Base-by-base conservation (phyloP, 352 stramenopile species). In the Pythium dissotocum region DNA sequence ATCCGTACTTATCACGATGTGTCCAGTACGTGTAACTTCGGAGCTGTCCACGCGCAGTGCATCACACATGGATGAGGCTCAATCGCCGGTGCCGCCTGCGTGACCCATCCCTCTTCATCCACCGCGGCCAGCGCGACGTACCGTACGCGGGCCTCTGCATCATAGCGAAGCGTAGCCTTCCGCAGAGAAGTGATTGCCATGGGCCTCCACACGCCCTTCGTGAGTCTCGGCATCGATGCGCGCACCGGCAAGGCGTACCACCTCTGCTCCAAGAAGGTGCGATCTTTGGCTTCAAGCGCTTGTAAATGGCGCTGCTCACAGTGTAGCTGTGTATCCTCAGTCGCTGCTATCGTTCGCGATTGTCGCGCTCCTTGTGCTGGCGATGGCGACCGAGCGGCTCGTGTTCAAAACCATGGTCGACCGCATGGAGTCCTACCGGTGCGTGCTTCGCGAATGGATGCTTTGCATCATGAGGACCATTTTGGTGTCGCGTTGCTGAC, bases 351-450 rank as follows among this genome's bases (percentile, higher is more conserved):
- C 83, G 7, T 88, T 95, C 16, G 76, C 76, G 26, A 82, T 86
- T 28, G 87, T 96, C 30, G 54, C 88, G n/a, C 42, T 89, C 61
- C 70, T 96, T 28, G 67, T 94, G n/a, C 67, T 93, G 44, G 73
- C 81, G 48, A 94, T 94, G 84, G 80, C 82, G 30, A 87, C 84
- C 8, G 88, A 96, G 79, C 76, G 88, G 28, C 88, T 96, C 65
- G 78, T 93, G 60, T 96, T 96, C 66, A 96, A 96, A 67, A 70
- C 91, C 55, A 90, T 96, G 85, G 77, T 96, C 46, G 88, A 96
- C 55, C 87, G 87, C 52, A 96, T 96, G 88, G 82, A 93, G 65
- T 94, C 87, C 58, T 96, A 96, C 72, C 84, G 87, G 85, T 95
- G 56, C 16, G 38, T 61, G 16, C 7, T 24, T 59, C 28, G 12